Evolutionary conservation across 2,329 filamentous ascomycete genomes (phyloP).

Genomic region (Falciphora oryzae): DNA sequence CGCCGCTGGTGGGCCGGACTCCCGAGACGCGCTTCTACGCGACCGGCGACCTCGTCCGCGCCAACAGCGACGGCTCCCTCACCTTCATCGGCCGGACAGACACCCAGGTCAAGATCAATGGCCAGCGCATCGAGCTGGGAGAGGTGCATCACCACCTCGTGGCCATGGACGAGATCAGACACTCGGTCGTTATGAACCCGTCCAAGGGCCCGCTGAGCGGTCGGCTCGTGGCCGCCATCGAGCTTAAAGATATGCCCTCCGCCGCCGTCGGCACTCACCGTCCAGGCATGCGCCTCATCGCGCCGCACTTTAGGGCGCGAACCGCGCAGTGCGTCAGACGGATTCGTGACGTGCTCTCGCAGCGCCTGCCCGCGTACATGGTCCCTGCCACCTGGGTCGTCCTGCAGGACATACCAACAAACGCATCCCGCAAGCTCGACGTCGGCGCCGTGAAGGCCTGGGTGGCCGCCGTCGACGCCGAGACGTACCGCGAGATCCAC

Average conservation of each 20-base stretch:
- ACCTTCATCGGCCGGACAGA: constrained; percentile 1
- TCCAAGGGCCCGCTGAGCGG: too few relatives aligned
- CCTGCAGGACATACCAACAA: background rate
- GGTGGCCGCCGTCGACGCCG: too few relatives aligned
- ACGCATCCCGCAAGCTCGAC: background rate
- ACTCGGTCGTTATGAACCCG: background rate
- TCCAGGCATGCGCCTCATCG: background rate
- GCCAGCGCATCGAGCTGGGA: constrained; percentile 5
- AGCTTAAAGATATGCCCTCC: background rate
- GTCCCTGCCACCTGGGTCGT: background rate
- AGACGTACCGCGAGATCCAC: too few relatives aligned
- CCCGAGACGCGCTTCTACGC: background rate
- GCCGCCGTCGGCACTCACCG: background rate
- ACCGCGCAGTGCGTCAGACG: background rate
- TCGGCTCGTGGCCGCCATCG: too few relatives aligned
- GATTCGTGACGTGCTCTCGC: background rate
- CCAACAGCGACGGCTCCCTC: background rate
- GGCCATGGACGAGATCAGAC: background rate
- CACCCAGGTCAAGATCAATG: constrained; percentile 7
- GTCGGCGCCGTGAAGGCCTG: too few relatives aligned
- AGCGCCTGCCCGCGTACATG: background rate
- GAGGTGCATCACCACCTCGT: constrained; percentile 9
- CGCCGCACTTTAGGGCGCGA: background rate
- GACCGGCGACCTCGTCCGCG: constrained; percentile 5
- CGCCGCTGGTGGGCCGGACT: background rate